Evolutionary conservation across 1,139 yeast species (phyloP).

Genomic region (Geotrichum aggregatum): DNA sequence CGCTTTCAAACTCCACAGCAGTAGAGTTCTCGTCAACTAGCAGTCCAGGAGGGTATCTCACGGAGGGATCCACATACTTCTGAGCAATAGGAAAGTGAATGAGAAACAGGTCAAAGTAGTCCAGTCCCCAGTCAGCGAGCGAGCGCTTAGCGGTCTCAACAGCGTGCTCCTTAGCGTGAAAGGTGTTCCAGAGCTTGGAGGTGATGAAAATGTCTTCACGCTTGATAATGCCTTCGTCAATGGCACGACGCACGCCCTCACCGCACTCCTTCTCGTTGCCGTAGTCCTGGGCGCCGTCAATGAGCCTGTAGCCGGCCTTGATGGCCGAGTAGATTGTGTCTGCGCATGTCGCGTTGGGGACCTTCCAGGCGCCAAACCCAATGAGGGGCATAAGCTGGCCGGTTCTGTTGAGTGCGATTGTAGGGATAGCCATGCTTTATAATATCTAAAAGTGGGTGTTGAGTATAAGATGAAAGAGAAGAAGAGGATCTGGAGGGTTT

Average conservation of each 20-base stretch:
- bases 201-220: conserved; percentile 44
- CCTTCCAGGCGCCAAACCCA: conserved; percentile 52
- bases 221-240: conserved; percentile 40
- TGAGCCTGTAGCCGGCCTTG: conserved; percentile 44
- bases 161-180: conserved; percentile 47
- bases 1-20: conserved; percentile 55
- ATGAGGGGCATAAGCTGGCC: conserved; percentile 47
- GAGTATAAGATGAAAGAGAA: not conserved
- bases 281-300: conserved; percentile 45
- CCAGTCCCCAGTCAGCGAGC: conserved; percentile 53
- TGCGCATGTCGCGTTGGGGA: conserved; percentile 40
- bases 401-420: conserved; percentile 32
- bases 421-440: conserved; percentile 21
- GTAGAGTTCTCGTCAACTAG: conserved; percentile 57
- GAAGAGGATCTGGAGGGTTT: not conserved
- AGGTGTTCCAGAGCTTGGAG: conserved; percentile 47
- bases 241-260: conserved; percentile 41
- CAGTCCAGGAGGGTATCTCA: conserved; percentile 65
- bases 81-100: conserved; percentile 64
- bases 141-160: conserved; percentile 45
- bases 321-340: conserved; percentile 46
- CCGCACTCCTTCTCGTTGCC: conserved; percentile 44
- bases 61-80: conserved; percentile 49
- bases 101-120: conserved; percentile 58
- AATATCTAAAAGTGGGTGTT: not conserved